Base-by-base conservation (phyloP, 2,329 filamentous ascomycete genomes). In the Neodidymelliopsis sp. region DNA sequence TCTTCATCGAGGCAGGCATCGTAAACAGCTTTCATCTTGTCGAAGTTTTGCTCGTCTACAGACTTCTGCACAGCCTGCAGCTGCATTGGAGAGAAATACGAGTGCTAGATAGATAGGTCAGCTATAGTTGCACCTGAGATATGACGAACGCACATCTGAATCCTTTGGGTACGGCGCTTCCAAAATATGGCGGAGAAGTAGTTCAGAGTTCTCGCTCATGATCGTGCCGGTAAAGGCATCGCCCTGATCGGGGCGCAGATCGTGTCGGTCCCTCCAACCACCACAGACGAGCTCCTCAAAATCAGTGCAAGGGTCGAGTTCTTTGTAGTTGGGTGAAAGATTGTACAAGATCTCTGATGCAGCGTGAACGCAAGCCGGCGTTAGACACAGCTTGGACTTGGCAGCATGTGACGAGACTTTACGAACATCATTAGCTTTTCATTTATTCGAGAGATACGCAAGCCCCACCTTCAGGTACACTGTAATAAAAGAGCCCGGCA, bases 201-300 rank as follows among this genome's bases (percentile, higher is more conserved):
- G 77, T 57, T 84, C 78, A 5, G 81, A 81, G 49, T 80, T 80
- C 63, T 88, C 85, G 15, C 73, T 74, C 82, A 89, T 84, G 51
- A 84, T 77, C 2, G 79, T 83, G 18, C 80, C 80, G 2, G 85
- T 82, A 51, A 85, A 87, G 24, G 79, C 79, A 57, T 80, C 79
- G 24, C 81, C 79, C 54, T 85, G 82, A 62, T 89, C 87, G 3
- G 83, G 74, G 3, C 86, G 81, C 49, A 89, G 79, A 60, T 88
- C 85, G 71, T 89, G 82, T 8, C 75, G 78, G 16, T 83, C 77
- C 41, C 80, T 76, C 81, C 86, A 90, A 9, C 86, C 86, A 45
- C 84, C 85, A 59, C 87, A 89, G 15, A 84, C 84, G 46, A 85
- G 79, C 65, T 85, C 77, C 51, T 88, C 84, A 51, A 90, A 90